Evolutionary conservation across 1,284 basidiomycete species (phyloP).

Genomic region (Marasmius fiardii): DNA sequence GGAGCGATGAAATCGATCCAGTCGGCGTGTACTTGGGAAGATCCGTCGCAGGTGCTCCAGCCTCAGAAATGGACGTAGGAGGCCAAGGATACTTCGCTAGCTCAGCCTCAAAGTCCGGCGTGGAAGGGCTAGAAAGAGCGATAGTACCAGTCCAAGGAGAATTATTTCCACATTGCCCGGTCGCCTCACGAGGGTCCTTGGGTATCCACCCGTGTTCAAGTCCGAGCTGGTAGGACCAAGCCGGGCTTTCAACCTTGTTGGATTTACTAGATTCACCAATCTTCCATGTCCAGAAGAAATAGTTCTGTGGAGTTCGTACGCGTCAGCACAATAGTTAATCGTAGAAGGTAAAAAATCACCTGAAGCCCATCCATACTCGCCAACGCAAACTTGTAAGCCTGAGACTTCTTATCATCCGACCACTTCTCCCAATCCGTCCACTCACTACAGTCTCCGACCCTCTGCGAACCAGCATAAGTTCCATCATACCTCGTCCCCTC

Average conservation of each 20-base stretch:
- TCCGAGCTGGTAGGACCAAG: slow-evolving; percentile 89
- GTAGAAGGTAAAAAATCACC: slow-evolving; percentile 32
- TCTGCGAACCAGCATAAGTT: slow-evolving; percentile 41
- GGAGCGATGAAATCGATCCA: slow-evolving; percentile 27
- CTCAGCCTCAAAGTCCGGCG: slow-evolving; percentile 52
- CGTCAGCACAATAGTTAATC: neutral
- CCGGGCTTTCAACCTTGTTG: slow-evolving; percentile 75
- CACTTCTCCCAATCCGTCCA: slow-evolving; percentile 76
- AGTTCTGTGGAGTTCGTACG: slow-evolving; percentile 51
- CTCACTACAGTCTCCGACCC: slow-evolving; percentile 52
- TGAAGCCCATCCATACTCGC: slow-evolving; percentile 86
- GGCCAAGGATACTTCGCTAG: slow-evolving; percentile 55
- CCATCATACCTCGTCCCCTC: slow-evolving; percentile 79
- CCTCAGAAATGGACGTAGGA: slow-evolving; percentile 49
- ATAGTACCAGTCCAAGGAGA: slow-evolving; percentile 70
- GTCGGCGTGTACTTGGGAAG: slow-evolving; percentile 69
- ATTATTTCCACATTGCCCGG: slow-evolving; percentile 64
- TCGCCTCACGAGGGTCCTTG: slow-evolving; percentile 69
- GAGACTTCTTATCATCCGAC: slow-evolving; percentile 53
- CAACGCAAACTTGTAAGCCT: slow-evolving; percentile 64
- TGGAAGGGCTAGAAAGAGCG: slow-evolving; percentile 24
- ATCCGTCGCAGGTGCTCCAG: slow-evolving; percentile 36
- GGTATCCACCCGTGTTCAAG: slow-evolving; percentile 86
- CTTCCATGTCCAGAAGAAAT: slow-evolving; percentile 98
- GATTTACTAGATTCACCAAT: slow-evolving; percentile 63